Evolutionary conservation across 441 rosid species (phyloP).

Genomic region (Heliophila coronopifolia): DNA sequence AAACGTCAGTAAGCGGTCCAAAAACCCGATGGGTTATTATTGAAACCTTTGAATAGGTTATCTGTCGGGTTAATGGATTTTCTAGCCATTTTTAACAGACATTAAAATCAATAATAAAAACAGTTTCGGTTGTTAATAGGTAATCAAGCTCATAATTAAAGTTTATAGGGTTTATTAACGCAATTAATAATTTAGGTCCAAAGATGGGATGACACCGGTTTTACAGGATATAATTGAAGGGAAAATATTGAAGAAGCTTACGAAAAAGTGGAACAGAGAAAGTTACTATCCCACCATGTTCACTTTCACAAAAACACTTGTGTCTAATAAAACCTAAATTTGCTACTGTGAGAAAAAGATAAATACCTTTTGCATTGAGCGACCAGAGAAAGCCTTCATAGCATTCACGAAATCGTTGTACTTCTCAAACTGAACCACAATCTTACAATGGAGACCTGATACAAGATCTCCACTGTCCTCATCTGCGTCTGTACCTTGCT

Average conservation of each 20-base stretch:
- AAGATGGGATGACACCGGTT: no score
- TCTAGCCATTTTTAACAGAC: no score
- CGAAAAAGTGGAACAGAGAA: neutral
- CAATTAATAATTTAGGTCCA: no score
- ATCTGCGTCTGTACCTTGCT: constrained; percentile 43
- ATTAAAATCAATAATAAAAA: no score
- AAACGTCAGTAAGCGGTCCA: no score
- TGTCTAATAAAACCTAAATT: neutral
- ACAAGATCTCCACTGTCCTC: constrained; percentile 46
- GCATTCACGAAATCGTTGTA: constrained; percentile 61
- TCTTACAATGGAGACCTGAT: constrained; percentile 86
- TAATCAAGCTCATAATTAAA: no score
- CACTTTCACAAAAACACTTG: neutral
- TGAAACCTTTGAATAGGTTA: no score
- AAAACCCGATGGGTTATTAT: no score
- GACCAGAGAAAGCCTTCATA: constrained; percentile 68
- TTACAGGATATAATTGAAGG: no score
- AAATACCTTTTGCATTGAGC: constrained; percentile 72
- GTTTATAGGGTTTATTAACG: no score
- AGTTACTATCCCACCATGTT: neutral
- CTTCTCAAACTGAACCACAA: constrained; percentile 85
- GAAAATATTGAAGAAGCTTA: neutral
- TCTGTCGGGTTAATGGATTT: no score
- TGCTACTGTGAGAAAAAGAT: constrained; percentile 1
- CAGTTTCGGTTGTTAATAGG: no score